Evolutionary conservation across 805 yeast genomes (phyloP), one percentile per base, ranked within the genome.

Genomic region (Cephaloascus albidus): DNA sequence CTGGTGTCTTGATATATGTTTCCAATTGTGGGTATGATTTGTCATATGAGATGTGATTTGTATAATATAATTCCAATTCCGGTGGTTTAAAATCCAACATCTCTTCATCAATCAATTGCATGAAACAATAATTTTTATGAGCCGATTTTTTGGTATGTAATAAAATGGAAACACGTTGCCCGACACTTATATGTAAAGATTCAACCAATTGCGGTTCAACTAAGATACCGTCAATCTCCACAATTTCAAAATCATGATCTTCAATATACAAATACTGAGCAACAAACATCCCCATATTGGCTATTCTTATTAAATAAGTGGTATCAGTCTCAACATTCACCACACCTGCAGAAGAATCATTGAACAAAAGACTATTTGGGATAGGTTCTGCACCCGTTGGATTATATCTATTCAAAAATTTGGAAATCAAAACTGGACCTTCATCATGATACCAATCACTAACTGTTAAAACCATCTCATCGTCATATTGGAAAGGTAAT

Each of bases 381-480:
- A 83, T 70, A 14, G 94, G 94, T 53, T 84, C 94, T 15, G 85
- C 87, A 33, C 94, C 94, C 2, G 89, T 83, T 17, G 94, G 94
- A 48, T 84, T 84, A 52, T 74, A 84, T 46, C 84, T 65, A 33
- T 72, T 69, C 50, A 78, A 55, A 54, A 81, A 83, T 32, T 63
- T 61, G 16, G 58, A 46, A 37, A 66, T 55, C 20, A 81, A 62
- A 3, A 58, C 69, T 20, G 61, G 59, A 44, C 78, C 69, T 37
- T 71, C 63, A 26, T 65, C 60, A 51, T 80, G 85, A 54, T 83
- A 84, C 62, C 79, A 71, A 45, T 84, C 94, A 33, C 77, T 55
- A 6, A 84, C 46, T 4, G 78, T 68, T 37, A 82, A 61, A 2
- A 69, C 60, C 43, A 71, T 63, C 44, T 83, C 85, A 45, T 79